Evolutionary conservation across 495 filamentous ascomycete genomes (phyloP).

Genomic region (Trichoderma gamsii): DNA sequence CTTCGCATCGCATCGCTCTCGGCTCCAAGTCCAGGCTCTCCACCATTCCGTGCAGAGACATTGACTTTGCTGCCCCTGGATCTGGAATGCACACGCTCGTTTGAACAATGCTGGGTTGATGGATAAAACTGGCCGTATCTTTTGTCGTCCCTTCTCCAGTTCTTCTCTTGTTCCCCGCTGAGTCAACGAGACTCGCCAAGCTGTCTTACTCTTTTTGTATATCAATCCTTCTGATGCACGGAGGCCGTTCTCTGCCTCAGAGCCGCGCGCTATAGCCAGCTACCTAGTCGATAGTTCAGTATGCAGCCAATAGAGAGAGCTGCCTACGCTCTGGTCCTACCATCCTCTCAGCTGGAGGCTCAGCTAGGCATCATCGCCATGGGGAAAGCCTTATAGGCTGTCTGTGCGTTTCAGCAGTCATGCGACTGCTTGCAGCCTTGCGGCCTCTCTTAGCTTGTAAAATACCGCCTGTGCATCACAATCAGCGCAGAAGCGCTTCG

Average conservation of each 20-base stretch:
- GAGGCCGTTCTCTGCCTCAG: slow-evolving; percentile 2
- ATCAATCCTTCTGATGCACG: not conserved
- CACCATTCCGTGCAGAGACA: slow-evolving; percentile 5
- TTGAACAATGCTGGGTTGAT: not conserved
- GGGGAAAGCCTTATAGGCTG: not conserved
- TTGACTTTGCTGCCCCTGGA: slow-evolving; percentile 2
- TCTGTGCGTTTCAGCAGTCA: not conserved
- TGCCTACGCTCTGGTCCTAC: not conserved
- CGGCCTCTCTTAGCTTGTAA: not conserved
- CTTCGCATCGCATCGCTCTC: not conserved
- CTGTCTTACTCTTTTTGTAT: not conserved
- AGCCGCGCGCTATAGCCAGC: not conserved
- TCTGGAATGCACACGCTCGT: not conserved
- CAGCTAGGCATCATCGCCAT: not conserved
- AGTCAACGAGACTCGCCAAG: not conserved
- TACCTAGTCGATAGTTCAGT: not conserved
- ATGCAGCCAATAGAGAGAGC: slow-evolving; percentile 6
- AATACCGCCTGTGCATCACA: not conserved
- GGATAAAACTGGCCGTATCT: not conserved
- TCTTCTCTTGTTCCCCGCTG: not conserved
- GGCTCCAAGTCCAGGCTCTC: not conserved
- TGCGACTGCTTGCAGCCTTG: not conserved
- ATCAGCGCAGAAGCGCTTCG: not conserved
- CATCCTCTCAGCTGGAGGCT: not conserved
- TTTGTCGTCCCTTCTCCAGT: not conserved